A percentile compares a stretch with the other conserved stretches of the same genome.
These are phyloP conservation scores for Eragrostis nindensis DNA, from an alignment of 176 grass and related monocot species.

Conservation along the genomic window DNA sequence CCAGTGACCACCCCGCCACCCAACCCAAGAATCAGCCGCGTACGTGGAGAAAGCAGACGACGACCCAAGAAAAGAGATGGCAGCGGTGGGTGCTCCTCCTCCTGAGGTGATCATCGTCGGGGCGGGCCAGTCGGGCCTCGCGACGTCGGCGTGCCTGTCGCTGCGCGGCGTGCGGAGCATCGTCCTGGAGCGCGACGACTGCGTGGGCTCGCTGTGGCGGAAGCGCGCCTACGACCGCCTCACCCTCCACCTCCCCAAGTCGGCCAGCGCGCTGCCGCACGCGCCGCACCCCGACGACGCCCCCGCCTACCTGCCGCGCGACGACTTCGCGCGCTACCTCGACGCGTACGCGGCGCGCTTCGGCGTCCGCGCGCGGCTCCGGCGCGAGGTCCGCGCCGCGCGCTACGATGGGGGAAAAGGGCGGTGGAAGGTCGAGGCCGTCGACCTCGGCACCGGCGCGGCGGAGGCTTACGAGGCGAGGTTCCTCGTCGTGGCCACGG, in stretches of 20 bases:
- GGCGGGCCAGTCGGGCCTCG: conserved; percentile 52
- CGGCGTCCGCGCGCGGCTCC: conserved; percentile 37
- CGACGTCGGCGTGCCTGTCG: conserved; percentile 45
- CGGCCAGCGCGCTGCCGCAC: conserved; percentile 37
- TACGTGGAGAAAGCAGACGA: too few relatives aligned
- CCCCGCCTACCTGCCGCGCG: too few relatives aligned
- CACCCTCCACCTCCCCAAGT: conserved; percentile 50
- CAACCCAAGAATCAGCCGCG: too few relatives aligned
- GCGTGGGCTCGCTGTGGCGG: conserved; percentile 51
- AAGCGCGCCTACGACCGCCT: conserved; percentile 44
- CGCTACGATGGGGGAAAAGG: conserved; percentile 32
- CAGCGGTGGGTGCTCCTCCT: too few relatives aligned
- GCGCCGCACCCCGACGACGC: neutral
- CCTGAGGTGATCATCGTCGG: conserved; percentile 43
- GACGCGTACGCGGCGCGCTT: conserved; percentile 61
- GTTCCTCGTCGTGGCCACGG: conserved; percentile 68
- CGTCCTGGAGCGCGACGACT: conserved; percentile 53
- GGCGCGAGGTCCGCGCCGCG: conserved; percentile 54
- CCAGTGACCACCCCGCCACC: too few relatives aligned
- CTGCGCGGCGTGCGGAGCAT: conserved; percentile 19
- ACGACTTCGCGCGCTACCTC: neutral
- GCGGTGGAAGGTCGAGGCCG: conserved; percentile 50
- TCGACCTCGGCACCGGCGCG: neutral
- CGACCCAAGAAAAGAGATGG: too few relatives aligned
- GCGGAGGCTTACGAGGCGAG: conserved; percentile 44